Percentiles rank a stretch among this genome's conserved stretches.
phyloP scores from a whole-genome alignment of 192 early-diverging fungal species.

The Mycoemilia scoparia region DNA sequence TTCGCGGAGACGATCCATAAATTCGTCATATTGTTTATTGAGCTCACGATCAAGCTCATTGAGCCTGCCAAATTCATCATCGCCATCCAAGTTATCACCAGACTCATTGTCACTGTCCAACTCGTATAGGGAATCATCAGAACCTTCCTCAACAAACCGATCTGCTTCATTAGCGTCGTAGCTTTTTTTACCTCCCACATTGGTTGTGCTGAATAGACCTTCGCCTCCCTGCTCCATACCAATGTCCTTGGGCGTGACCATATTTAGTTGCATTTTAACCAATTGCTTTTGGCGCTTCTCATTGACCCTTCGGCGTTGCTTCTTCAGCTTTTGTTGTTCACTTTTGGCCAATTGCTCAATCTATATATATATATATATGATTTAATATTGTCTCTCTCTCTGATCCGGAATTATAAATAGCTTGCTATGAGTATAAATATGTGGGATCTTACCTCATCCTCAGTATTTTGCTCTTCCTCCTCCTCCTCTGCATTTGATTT shows the following conservation, averaged over 20 bases:
- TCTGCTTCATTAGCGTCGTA: constrained; percentile 24
- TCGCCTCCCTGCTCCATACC: constrained; percentile 48
- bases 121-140: constrained; percentile 12
- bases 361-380: constrained; percentile 28
- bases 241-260: constrained; percentile 58
- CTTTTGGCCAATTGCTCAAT: constrained; percentile 24
- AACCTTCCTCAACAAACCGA: constrained; percentile 29
- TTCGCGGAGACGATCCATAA: constrained; percentile 49
- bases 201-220: constrained; percentile 36
- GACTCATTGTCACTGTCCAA: constrained; percentile 8
- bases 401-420: too few relatives aligned
- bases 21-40: constrained; percentile 48
- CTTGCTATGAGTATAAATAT: too few relatives aligned
- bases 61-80: constrained; percentile 36
- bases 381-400: too few relatives aligned
- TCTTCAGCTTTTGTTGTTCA: constrained; percentile 24
- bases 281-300: constrained; percentile 50
- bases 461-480: constrained; percentile 11
- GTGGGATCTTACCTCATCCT: too few relatives aligned
- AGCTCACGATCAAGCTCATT: constrained; percentile 44
- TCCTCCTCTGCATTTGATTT: constrained; percentile 20
- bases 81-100: constrained; percentile 20
- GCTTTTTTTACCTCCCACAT: constrained; percentile 19
- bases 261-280: constrained; percentile 60
- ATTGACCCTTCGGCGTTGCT: constrained; percentile 42